phyloP scores from a whole-genome alignment of 148 eudicot species.

The Euryodendron excelsum region DNA sequence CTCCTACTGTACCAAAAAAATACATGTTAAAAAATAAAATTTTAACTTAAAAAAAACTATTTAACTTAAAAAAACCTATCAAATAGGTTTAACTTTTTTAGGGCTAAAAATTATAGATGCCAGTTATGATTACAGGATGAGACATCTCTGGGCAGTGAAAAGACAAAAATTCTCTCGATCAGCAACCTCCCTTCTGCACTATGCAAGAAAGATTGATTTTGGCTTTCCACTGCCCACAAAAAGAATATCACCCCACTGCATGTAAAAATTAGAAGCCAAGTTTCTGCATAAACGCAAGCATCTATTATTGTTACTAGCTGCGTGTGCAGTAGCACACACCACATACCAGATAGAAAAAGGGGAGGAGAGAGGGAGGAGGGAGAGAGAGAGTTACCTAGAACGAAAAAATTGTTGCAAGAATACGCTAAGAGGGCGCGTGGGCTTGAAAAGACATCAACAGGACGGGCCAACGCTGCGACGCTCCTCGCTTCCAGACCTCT shows the following conservation, averaged over 20 bases:
- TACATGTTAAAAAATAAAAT: too few relatives aligned
- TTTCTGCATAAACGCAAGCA: not conserved
- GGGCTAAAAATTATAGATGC: not conserved
- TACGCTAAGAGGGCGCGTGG: conserved; percentile 1
- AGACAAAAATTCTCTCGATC: conserved; percentile 48
- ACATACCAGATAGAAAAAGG: not conserved
- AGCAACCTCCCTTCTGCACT: conserved; percentile 19
- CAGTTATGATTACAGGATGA: conserved; percentile 35
- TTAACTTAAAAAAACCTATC: too few relatives aligned
- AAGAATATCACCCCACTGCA: not conserved
- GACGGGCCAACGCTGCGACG: conserved; percentile 35
- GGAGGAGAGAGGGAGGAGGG: not conserved
- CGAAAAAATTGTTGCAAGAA: conserved; percentile 16
- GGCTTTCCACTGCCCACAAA: conserved; percentile 16
- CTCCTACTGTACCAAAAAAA: too few relatives aligned
- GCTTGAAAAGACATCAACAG: conserved; percentile 6
- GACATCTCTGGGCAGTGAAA: conserved; percentile 45
- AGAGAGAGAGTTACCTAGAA: conserved; percentile 19
- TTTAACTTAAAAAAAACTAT: too few relatives aligned
- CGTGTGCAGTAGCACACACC: not conserved
- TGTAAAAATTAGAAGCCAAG: not conserved
- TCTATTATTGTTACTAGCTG: not conserved
- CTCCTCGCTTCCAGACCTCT: conserved; percentile 36
- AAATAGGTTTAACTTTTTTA: too few relatives aligned
- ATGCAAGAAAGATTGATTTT: conserved; percentile 27